Percentiles rank a stretch among this genome's conserved stretches.
Conservation (phyloP, 768 basidiomycete genomes). For the Rhizopogon vesiculosus region DNA sequence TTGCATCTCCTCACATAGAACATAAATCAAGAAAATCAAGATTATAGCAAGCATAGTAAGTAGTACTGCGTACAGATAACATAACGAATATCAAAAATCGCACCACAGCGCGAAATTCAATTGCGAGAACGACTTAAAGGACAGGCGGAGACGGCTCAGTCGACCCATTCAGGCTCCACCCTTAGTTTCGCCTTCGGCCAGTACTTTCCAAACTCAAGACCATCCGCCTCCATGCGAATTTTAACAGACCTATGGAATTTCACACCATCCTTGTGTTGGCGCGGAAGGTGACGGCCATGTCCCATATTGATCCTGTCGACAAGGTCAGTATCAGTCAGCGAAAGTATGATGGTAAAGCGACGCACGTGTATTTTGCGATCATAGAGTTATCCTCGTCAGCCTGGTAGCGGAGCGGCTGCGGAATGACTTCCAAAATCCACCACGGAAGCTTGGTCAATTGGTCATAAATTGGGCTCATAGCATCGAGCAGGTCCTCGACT, state of each 20-base stretch:
- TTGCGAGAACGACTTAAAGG: no score
- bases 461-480: conserved; percentile 49
- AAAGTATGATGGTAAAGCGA: neutral
- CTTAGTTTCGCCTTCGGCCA: conserved; percentile 34
- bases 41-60: no score
- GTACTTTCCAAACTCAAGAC: conserved; percentile 29
- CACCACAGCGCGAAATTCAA: no score
- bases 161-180: conserved; percentile 36
- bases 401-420: conserved; percentile 27
- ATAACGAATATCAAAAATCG: no score
- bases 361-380: conserved; percentile 15
- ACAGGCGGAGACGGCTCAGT: conserved; percentile 16
- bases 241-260: conserved; percentile 45
- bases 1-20: no score
- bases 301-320: conserved; percentile 33
- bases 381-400: conserved; percentile 17
- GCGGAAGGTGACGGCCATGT: conserved; percentile 36
- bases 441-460: conserved; percentile 47
- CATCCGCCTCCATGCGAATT: conserved; percentile 47
- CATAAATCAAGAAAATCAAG: no score
- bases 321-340: neutral
- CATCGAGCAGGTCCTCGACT: conserved; percentile 59
- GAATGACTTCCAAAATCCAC: conserved; percentile 66
- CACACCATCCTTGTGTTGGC: conserved; percentile 29
- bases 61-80: no score